These are phyloP conservation scores for Phytophthora tubulina DNA, from an alignment of 352 stramenopile species.

Conservation along the genomic window DNA sequence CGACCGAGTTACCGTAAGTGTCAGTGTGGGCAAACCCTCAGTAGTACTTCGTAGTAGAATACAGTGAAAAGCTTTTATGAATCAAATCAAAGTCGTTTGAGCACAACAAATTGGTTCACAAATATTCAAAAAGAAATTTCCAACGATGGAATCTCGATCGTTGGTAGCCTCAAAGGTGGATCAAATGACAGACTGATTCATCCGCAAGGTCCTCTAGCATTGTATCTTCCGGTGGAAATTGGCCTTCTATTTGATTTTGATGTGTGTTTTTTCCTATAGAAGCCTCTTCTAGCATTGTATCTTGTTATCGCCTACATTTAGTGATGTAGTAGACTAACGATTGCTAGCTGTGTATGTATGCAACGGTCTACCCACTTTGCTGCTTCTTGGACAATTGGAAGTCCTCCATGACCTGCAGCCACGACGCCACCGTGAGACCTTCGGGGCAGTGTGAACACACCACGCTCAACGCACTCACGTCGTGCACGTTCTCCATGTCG, in stretches of 20 bases:
- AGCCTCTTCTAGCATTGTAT: no score
- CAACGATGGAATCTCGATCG: slow-evolving; percentile 53
- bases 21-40: slow-evolving; percentile 3
- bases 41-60: slow-evolving; percentile 21
- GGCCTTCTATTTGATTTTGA: no score
- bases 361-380: slow-evolving; percentile 5
- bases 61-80: slow-evolving; percentile 32
- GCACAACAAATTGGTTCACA: background rate
- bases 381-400: slow-evolving; percentile 64
- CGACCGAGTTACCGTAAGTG: slow-evolving; percentile 29
- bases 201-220: background rate
- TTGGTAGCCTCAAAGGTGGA: background rate
- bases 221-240: no score
- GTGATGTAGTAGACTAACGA: background rate
- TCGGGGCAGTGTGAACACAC: slow-evolving; percentile 32
- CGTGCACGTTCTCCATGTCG: slow-evolving; percentile 25
- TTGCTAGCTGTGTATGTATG: no score
- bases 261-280: no score
- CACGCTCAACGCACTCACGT: slow-evolving; percentile 47
- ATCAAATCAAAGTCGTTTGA: slow-evolving; percentile 21
- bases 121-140: slow-evolving; percentile 23
- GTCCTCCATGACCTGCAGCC: slow-evolving; percentile 71
- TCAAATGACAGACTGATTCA: background rate
- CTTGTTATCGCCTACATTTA: slow-evolving; percentile 4
- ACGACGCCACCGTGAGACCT: slow-evolving; percentile 70